Conservation (phyloP, 2,329 filamentous ascomycete species). For the Sporothrix sp. region DNA sequence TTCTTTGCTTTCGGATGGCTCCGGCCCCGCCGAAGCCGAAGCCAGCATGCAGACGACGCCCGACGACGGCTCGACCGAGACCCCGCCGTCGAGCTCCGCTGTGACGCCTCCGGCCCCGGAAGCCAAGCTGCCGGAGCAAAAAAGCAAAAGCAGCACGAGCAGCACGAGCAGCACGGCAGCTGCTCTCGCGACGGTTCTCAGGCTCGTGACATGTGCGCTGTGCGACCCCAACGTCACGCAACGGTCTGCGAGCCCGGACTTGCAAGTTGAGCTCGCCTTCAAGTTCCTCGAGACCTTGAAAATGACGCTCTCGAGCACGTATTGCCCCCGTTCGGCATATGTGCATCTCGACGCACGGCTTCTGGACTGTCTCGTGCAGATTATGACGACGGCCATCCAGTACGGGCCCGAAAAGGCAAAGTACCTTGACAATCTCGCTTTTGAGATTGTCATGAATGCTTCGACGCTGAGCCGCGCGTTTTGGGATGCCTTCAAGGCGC, state of each 20-base stretch:
- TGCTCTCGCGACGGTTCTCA: constrained; percentile 36
- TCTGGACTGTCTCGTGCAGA: constrained; percentile 25
- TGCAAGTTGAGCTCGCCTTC: constrained; percentile 41
- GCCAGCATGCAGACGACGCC: too few species aligned
- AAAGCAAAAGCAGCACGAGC: too few species aligned
- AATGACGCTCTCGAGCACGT: constrained; percentile 36
- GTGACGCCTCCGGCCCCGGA: too few species aligned
- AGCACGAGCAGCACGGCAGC: too few species aligned
- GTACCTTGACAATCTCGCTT: too few species aligned
- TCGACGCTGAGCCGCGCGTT: constrained; percentile 30
- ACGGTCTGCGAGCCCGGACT: constrained; percentile 31
- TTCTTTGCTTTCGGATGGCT: too few species aligned
- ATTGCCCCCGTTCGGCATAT: constrained; percentile 10
- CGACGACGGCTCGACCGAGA: too few species aligned
- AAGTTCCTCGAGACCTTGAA: constrained; percentile 49
- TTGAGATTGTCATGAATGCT: constrained; percentile 32
- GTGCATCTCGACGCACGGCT: constrained; percentile 21
- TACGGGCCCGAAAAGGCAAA: not conserved
- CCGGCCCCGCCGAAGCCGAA: too few species aligned
- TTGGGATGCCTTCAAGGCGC: constrained; percentile 29
- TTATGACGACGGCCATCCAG: constrained; percentile 20
- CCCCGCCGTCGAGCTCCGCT: too few species aligned
- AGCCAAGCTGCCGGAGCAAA: too few species aligned
- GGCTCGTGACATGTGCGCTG: constrained; percentile 50
- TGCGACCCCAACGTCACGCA: constrained; percentile 45